phyloP scores from a whole-genome alignment of 345 rosid genomes.

The Diplotaxis tenuifolia region DNA sequence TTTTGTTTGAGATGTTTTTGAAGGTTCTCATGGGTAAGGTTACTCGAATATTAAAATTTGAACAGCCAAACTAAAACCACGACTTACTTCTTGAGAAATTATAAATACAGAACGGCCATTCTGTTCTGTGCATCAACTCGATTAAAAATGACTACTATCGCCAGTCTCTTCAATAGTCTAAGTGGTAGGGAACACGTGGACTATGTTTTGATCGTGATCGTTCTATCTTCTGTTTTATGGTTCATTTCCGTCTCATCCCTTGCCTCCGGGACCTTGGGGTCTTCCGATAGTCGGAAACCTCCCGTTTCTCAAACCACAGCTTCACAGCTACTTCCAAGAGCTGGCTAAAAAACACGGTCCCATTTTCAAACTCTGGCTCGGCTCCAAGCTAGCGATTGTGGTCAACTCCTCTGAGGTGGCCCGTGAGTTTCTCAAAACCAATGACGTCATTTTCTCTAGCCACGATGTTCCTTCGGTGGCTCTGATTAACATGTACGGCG shows the following conservation, averaged over 20 bases:
- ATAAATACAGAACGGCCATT: not conserved
- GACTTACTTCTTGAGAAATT: too few species aligned
- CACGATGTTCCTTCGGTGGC: constrained; percentile 17
- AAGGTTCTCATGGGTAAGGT: too few species aligned
- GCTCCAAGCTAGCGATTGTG: constrained; percentile 21
- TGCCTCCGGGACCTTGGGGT: not conserved
- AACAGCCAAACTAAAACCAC: too few species aligned
- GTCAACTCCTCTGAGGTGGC: constrained; percentile 17
- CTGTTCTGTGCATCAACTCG: not conserved
- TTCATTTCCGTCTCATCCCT: not conserved
- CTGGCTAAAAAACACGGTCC: constrained; percentile 34
- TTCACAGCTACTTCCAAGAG: constrained; percentile 17
- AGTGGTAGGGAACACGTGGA: not conserved
- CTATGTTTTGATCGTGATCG: not conserved
- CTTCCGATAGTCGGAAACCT: constrained; percentile 36
- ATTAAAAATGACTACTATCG: not conserved
- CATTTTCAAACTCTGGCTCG: constrained; percentile 32
- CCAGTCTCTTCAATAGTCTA: not conserved
- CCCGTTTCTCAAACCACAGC: constrained; percentile 23
- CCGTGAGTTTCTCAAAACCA: constrained; percentile 20
- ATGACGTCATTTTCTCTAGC: constrained; percentile 30
- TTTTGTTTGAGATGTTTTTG: too few species aligned
- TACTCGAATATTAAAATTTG: too few species aligned
- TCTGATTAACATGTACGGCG: constrained; percentile 7
- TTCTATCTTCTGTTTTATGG: not conserved